Percentiles rank a stretch among this genome's conserved stretches.
phyloP scores from a whole-genome alignment of 495 filamentous ascomycete species.

The Glarea lozoyensis region DNA sequence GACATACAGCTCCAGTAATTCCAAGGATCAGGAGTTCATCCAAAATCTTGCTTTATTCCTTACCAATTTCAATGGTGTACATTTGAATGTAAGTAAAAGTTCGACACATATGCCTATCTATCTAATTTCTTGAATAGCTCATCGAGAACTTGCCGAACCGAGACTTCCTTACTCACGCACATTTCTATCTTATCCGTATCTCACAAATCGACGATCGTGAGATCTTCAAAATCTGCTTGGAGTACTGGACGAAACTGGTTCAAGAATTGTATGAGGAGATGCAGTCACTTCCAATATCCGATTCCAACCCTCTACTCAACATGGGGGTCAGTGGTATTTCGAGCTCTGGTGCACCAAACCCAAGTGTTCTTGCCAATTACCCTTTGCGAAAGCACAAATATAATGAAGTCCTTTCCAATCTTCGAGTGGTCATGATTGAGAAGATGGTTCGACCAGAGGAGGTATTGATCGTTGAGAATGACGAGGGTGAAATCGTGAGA shows the following conservation, averaged over 20 bases:
- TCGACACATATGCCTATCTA: neutral
- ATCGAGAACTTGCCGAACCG: conserved; percentile 92
- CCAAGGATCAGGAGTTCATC: conserved; percentile 93
- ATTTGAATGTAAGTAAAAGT: conserved; percentile 61
- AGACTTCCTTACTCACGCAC: conserved; percentile 88
- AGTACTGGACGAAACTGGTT: conserved; percentile 99
- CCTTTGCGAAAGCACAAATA: conserved; percentile 97
- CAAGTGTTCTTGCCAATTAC: conserved; percentile 70
- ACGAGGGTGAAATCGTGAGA: conserved; percentile 96
- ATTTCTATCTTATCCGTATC: conserved; percentile 96
- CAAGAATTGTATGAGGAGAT: conserved; percentile 98
- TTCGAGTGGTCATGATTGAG: conserved; percentile 97
- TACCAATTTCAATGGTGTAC: conserved; percentile 88
- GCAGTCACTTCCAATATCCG: conserved; percentile 85
- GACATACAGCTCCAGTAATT: conserved; percentile 83
- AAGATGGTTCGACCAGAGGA: conserved; percentile 98
- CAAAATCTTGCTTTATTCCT: conserved; percentile 94
- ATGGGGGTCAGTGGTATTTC: conserved; percentile 62
- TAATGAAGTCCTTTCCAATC: conserved; percentile 81
- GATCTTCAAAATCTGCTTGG: conserved; percentile 98
- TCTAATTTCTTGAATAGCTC: conserved; percentile 46
- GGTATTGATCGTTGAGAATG: conserved; percentile 98
- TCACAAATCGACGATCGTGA: conserved; percentile 98
- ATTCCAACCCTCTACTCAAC: conserved; percentile 77
- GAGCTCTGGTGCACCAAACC: conserved; percentile 78